phyloP scores from a whole-genome alignment of 1,284 basidiomycete species.

The Melampsora larici-populina region DNA sequence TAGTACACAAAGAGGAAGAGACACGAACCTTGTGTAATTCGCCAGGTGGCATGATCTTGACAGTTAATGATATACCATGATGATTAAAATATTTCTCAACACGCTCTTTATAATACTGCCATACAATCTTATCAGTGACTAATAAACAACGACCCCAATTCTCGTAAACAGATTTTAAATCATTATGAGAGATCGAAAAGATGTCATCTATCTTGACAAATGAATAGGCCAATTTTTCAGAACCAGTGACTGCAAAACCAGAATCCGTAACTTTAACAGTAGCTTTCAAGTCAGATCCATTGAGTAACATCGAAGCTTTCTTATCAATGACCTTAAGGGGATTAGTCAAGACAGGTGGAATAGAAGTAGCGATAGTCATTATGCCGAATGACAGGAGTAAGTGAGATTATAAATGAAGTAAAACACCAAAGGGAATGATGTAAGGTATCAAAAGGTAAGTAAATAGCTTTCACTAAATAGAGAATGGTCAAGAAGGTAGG shows the following conservation, averaged over 20 bases:
- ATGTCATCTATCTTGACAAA: constrained; percentile 57
- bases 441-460: too few species aligned
- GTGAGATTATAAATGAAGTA: too few species aligned
- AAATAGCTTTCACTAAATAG: too few species aligned
- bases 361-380: background rate
- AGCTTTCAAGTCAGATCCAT: background rate
- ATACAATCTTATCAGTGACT: constrained; percentile 55
- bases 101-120: constrained; percentile 50
- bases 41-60: constrained; percentile 57
- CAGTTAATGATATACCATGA: constrained; percentile 55
- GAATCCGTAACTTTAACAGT: background rate
- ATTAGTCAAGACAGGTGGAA: background rate
- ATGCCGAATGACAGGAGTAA: background rate
- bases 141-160: constrained; percentile 56
- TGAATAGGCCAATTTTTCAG: constrained; percentile 21
- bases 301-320: background rate
- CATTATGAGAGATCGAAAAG: constrained; percentile 55
- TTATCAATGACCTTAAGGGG: background rate
- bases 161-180: constrained; percentile 56
- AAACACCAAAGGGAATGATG: too few species aligned
- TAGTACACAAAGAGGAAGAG: background rate
- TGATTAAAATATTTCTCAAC: constrained; percentile 53
- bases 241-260: background rate
- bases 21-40: constrained; percentile 58
- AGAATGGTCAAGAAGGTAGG: too few species aligned